Percentiles rank a stretch among this genome's conserved stretches.
Conservation (phyloP, 192 early-diverging fungal species). For the Jimgerdemannia lactiflua region DNA sequence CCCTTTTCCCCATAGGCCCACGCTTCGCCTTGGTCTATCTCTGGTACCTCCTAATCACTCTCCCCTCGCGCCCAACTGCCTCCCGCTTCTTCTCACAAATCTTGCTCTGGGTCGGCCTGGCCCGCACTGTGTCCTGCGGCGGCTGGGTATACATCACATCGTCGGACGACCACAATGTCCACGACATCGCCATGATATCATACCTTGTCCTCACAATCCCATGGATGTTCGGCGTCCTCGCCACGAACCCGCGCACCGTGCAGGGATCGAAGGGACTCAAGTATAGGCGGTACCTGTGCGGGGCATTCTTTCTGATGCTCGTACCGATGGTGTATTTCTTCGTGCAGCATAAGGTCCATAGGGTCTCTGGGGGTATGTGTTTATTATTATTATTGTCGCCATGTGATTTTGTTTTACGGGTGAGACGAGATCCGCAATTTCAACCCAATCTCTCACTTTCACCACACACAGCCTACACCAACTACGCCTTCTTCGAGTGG, state of each 20-base stretch:
- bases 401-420: background rate
- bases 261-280: constrained; percentile 41
- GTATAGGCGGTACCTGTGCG: constrained; percentile 52
- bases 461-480: constrained; percentile 56
- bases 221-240: constrained; percentile 64
- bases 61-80: constrained; percentile 11
- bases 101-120: constrained; percentile 38
- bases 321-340: constrained; percentile 78
- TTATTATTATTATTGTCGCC: background rate
- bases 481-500: constrained; percentile 85
- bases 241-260: constrained; percentile 32
- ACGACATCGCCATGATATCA: constrained; percentile 78
- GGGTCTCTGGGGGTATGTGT: constrained; percentile 57
- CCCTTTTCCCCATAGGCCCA: constrained; percentile 27
- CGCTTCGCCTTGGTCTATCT: constrained; percentile 47
- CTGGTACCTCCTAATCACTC: constrained; percentile 40
- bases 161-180: constrained; percentile 73
- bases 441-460: no score
- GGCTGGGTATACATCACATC: constrained; percentile 86
- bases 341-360: constrained; percentile 74
- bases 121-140: constrained; percentile 75
- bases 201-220: constrained; percentile 78
- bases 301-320: constrained; percentile 67
- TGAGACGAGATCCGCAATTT: no score
- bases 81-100: constrained; percentile 30